Conservation (phyloP, 2,329 filamentous ascomycete species). For the Sporothrix globosa region DNA sequence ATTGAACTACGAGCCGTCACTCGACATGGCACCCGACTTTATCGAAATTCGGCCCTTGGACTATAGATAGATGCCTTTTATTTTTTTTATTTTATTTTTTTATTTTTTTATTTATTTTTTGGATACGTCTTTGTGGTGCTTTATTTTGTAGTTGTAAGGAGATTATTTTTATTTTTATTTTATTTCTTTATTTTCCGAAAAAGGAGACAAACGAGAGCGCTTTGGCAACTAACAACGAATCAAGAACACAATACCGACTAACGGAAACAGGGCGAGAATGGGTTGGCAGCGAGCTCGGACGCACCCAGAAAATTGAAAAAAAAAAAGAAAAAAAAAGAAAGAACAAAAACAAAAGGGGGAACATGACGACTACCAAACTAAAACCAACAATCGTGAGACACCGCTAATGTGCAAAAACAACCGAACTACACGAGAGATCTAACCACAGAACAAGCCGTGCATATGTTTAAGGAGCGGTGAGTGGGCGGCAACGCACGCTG, state of each 20-base stretch:
- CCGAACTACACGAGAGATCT: neutral
- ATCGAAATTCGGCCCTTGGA: no score
- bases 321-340: neutral
- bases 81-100: no score
- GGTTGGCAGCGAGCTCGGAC: conserved; percentile 5
- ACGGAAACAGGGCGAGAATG: neutral
- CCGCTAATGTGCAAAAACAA: conserved; percentile 15
- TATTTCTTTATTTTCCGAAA: neutral
- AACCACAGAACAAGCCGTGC: conserved; percentile 19
- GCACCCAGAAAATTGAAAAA: neutral
- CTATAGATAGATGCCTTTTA: conserved; percentile 21
- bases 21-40: no score
- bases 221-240: neutral
- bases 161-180: neutral
- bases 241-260: neutral
- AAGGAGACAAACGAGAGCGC: neutral
- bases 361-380: neutral
- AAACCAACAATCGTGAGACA: conserved; percentile 7
- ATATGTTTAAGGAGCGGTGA: conserved; percentile 15
- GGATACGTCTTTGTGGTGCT: neutral
- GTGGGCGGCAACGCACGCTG: neutral
- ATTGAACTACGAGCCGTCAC: neutral
- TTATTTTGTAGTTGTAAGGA: no score
- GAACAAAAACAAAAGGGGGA: neutral
- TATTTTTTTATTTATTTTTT: no score